Base-by-base conservation (phyloP, 352 stramenopile genomes). In the Phytopythium mirpurense region DNA sequence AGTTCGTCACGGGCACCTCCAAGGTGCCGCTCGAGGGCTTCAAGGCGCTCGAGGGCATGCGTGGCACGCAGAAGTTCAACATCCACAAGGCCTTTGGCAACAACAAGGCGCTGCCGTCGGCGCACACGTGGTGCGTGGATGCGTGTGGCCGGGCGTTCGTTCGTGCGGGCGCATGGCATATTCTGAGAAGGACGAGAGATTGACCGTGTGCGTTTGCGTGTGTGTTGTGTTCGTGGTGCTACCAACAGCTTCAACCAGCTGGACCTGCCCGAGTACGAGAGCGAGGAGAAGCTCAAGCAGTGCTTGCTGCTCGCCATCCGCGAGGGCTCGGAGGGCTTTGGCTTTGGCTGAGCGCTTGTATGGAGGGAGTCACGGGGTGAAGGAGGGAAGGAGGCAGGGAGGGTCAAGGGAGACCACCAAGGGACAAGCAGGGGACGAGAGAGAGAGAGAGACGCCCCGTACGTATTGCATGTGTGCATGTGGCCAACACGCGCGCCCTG, bases 41-140 rank as follows among this genome's bases (percentile, higher is more conserved):
- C 69, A 93, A 95, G 61, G 90, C 97, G 24, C 80, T 99, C 1
- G 96, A 99, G 65, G 97, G 97, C 51, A 99, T 99, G 96, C 89
- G 96, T 24, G 98, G 98, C 26, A 96, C 96, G 35, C 95, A 98
- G 68, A 98, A 98, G 67, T 99, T 99, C 70, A 99, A 97, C 65
- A 99, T 99, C 63, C 96, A 99, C 79, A 98, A 98, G 72, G 90
- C 92, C 5, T 97, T 97, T 63, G 95, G 90, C 40, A 89, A 93
- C 63, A 78, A 71, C 55, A 91, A 80, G 26, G 77, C 83, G 27
- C 60, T 97, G 42, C 89, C 89, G 14, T 93, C 84, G 16, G 96
- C 97, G 16, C 98, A 99, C 77, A 99, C 98, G 32, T 99, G 97
- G 85, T 93, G 68, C 59, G 78, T 76, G 9, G 18, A n/a, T n/a